Percentiles rank a stretch among this genome's conserved stretches.
phyloP scores from a whole-genome alignment of 352 stramenopile genomes.

The Globisporangium spinosum region DNA sequence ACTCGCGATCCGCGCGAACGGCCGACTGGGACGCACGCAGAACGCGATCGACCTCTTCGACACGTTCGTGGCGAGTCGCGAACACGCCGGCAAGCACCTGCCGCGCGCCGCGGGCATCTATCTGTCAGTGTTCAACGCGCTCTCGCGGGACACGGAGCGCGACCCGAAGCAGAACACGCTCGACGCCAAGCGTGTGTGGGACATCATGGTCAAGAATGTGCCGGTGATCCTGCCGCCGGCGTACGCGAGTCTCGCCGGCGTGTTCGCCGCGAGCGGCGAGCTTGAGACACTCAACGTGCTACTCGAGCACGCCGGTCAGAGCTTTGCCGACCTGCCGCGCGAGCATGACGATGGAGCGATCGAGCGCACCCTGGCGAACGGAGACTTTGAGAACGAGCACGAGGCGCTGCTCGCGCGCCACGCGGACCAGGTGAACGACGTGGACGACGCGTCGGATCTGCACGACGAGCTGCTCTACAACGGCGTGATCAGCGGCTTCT shows the following conservation, averaged over 20 bases:
- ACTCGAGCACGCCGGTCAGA: slow-evolving; percentile 49
- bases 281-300: slow-evolving; percentile 63
- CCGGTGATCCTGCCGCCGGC: slow-evolving; percentile 62
- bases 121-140: slow-evolving; percentile 77
- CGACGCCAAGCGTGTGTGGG: slow-evolving; percentile 72
- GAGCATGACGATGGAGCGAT: slow-evolving; percentile 23
- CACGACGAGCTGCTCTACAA: slow-evolving; percentile 64
- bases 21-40: slow-evolving; percentile 62
- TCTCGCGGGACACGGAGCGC: slow-evolving; percentile 62
- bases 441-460: slow-evolving; percentile 30
- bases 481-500: slow-evolving; percentile 77
- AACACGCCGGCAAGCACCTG: slow-evolving; percentile 21
- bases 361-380: slow-evolving; percentile 18
- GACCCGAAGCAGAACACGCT: slow-evolving; percentile 60
- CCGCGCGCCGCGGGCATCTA: slow-evolving; percentile 57
- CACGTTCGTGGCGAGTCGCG: slow-evolving; percentile 50
- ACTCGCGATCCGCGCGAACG: slow-evolving; percentile 65
- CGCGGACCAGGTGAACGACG: slow-evolving; percentile 24
- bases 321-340: slow-evolving; percentile 27
- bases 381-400: slow-evolving; percentile 29
- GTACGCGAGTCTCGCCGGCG: slow-evolving; percentile 78
- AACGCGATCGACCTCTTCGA: slow-evolving; percentile 67
- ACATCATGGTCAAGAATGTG: slow-evolving; percentile 67
- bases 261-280: slow-evolving; percentile 75
- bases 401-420: slow-evolving; percentile 15